A percentile compares a stretch with the other conserved stretches of the same genome.
Conservation (phyloP, 2,329 filamentous ascomycete genomes). For the Alternaria infectoria region DNA sequence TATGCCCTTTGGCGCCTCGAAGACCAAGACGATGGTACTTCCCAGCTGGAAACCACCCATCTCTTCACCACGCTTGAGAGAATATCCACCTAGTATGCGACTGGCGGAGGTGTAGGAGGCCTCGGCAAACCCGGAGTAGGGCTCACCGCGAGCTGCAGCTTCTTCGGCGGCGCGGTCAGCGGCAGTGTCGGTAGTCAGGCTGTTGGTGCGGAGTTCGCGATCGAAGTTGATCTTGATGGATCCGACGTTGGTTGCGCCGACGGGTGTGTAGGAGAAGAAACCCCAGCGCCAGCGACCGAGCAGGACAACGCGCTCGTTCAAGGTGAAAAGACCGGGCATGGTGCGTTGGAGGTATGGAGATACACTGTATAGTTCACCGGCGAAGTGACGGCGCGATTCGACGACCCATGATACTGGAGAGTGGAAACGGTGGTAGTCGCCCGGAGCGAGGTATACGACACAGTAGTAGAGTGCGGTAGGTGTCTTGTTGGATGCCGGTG, state of each 20-base stretch:
- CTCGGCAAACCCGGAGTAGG: slow-evolving; percentile 89
- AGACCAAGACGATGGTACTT: slow-evolving; percentile 93
- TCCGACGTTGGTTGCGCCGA: slow-evolving; percentile 96
- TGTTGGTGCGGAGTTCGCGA: slow-evolving; percentile 90
- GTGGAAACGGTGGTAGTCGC: slow-evolving; percentile 98
- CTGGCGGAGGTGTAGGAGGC: slow-evolving; percentile 85
- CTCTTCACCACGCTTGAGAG: slow-evolving; percentile 86
- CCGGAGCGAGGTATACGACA: slow-evolving; percentile 94
- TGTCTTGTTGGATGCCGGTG: slow-evolving; percentile 46
- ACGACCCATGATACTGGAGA: slow-evolving; percentile 95
- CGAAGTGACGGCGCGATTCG: slow-evolving; percentile 93
- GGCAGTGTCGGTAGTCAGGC: slow-evolving; percentile 86
- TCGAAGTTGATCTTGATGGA: slow-evolving; percentile 98
- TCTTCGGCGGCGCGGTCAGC: slow-evolving; percentile 85
- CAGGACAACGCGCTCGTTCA: slow-evolving; percentile 94
- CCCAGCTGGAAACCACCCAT: slow-evolving; percentile 98
- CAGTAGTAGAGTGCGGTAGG: slow-evolving; percentile 84
- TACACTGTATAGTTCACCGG: slow-evolving; percentile 92
- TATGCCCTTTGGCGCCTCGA: slow-evolving; percentile 81
- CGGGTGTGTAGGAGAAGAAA: slow-evolving; percentile 95
- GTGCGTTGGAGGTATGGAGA: slow-evolving; percentile 94
- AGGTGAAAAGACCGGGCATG: slow-evolving; percentile 89
- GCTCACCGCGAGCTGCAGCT: slow-evolving; percentile 76
- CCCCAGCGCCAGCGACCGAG: slow-evolving; percentile 95
- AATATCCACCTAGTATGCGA: slow-evolving; percentile 78